Percentiles rank a stretch among this genome's conserved stretches.
Conservation (phyloP, 768 basidiomycete species). For the Leucosporidium scottii region DNA sequence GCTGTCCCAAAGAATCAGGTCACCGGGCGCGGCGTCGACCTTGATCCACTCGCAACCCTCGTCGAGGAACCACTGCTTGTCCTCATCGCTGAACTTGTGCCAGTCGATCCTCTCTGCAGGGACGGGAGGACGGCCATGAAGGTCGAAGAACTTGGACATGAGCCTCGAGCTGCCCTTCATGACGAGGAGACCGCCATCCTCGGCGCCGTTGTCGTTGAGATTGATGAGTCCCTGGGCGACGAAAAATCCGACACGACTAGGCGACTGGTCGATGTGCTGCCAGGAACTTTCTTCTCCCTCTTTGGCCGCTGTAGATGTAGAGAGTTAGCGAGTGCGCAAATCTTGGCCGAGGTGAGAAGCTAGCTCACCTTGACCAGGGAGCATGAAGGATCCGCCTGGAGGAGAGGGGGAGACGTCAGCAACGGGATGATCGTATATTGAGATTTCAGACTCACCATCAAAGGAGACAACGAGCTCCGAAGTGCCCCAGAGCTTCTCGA, state of each 20-base stretch:
- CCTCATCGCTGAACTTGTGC: conserved; percentile 22
- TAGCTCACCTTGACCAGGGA: not conserved
- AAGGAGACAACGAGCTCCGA: conserved; percentile 37
- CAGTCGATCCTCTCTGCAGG: not conserved
- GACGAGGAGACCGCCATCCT: conserved; percentile 45
- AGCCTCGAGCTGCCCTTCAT: conserved; percentile 40
- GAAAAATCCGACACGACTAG: conserved; percentile 20
- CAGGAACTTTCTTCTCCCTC: not conserved
- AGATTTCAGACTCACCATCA: conserved; percentile 28
- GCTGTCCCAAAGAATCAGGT: conserved; percentile 40
- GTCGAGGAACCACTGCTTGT: conserved; percentile 42
- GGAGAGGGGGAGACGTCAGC: too few relatives aligned
- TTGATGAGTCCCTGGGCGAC: conserved; percentile 30
- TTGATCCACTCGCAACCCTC: conserved; percentile 43
- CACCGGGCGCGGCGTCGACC: conserved; percentile 36
- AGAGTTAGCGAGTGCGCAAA: conserved; percentile 4
- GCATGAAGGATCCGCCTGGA: not conserved
- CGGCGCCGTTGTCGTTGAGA: conserved; percentile 39
- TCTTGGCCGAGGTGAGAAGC: conserved; percentile 8
- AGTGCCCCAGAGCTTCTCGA: conserved; percentile 39
- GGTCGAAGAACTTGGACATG: conserved; percentile 36
- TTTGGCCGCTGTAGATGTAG: not conserved
- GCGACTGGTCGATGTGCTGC: conserved; percentile 28
- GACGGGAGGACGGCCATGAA: conserved; percentile 30
- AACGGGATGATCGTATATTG: too few relatives aligned